Percentiles rank a stretch among this genome's conserved stretches.
Conservation (phyloP, 2,329 filamentous ascomycete species). For the Delphinella strobiligena region DNA sequence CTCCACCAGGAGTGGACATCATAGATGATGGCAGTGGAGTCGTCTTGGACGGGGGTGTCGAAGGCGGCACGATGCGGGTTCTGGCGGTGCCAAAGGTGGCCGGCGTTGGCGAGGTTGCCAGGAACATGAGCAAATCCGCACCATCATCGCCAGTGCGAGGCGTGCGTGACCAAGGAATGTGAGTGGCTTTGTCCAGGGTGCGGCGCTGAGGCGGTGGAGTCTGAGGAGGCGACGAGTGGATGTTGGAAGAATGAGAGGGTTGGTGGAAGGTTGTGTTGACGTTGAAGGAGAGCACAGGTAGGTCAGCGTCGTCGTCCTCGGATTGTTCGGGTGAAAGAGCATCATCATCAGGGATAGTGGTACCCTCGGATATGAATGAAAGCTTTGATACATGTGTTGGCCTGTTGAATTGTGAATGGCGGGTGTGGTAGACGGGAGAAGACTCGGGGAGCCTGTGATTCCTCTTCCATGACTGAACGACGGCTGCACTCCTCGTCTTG, state of each 20-base stretch:
- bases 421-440: slow-evolving; percentile 69
- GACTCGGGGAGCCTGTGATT: slow-evolving; percentile 68
- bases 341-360: slow-evolving; percentile 55
- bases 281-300: slow-evolving; percentile 65
- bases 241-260: slow-evolving; percentile 22
- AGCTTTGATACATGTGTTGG: slow-evolving; percentile 51
- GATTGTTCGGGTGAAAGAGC: slow-evolving; percentile 46
- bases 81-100: slow-evolving; percentile 43
- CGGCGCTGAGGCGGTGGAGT: slow-evolving; percentile 52
- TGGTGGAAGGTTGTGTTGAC: slow-evolving; percentile 31
- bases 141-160: slow-evolving; percentile 64
- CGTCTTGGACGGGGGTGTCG: slow-evolving; percentile 41
- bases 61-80: slow-evolving; percentile 38
- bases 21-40: slow-evolving; percentile 66
- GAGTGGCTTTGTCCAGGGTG: slow-evolving; percentile 27
- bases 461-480: slow-evolving; percentile 58
- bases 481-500: slow-evolving; percentile 18
- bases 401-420: slow-evolving; percentile 63
- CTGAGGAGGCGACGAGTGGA: slow-evolving; percentile 69
- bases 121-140: slow-evolving; percentile 73
- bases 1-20: slow-evolving; percentile 74
- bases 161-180: slow-evolving; percentile 30
- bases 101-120: slow-evolving; percentile 84
- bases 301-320: slow-evolving; percentile 73
- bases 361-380: slow-evolving; percentile 65